phyloP scores from a whole-genome alignment of 139 green algal species.

The Yamagishiella unicocca region DNA sequence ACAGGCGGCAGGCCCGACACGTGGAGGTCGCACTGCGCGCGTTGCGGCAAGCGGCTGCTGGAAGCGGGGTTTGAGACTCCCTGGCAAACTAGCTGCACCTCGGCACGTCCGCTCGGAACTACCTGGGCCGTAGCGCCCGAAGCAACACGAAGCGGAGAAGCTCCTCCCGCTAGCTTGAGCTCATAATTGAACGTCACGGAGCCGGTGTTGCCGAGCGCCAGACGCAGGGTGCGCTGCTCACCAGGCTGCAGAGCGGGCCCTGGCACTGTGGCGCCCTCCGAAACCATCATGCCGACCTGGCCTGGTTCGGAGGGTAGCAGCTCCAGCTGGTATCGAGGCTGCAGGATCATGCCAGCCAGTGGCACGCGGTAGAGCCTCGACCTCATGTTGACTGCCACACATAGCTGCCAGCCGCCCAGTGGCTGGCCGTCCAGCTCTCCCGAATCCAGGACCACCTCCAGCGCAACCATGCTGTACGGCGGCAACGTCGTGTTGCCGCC shows the following conservation, averaged over 20 bases:
- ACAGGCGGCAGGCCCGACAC: background rate
- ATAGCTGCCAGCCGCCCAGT: background rate
- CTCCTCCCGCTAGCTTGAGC: conserved; percentile 8
- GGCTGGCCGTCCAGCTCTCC: background rate
- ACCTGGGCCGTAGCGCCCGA: background rate
- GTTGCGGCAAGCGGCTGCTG: background rate
- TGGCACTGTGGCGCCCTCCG: background rate
- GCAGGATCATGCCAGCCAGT: background rate
- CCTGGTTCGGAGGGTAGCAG: background rate
- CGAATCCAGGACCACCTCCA: conserved; percentile 1
- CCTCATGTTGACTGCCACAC: background rate
- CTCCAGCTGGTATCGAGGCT: background rate
- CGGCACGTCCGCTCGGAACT: background rate
- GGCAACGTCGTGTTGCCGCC: background rate
- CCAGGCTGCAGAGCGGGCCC: conserved; percentile 37
- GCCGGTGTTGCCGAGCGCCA: conserved; percentile 36
- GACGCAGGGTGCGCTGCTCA: background rate
- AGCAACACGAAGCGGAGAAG: background rate
- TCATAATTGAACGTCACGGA: background rate
- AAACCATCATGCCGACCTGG: background rate
- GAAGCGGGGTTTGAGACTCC: background rate
- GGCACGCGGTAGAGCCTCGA: background rate
- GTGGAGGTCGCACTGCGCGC: background rate
- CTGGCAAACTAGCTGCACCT: background rate
- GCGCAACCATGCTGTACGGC: background rate